Conservation (phyloP, 768 basidiomycete genomes). For the Melanogaster broomeanus region DNA sequence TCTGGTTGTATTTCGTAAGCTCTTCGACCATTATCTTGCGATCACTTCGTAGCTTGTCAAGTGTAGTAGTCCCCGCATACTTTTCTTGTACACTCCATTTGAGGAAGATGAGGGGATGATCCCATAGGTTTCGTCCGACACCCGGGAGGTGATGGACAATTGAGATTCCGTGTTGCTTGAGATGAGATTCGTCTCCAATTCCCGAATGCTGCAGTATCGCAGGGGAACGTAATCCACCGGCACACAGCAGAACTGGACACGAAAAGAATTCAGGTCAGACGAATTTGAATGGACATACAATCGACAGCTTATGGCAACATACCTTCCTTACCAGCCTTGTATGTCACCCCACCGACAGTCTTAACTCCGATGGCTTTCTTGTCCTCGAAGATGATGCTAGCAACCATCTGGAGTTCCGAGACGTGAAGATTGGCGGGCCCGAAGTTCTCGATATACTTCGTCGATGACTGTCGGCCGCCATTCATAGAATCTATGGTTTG, state of each 20-base stretch:
- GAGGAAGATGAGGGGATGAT: not conserved
- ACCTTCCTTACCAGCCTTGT: not conserved
- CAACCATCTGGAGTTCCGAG: no score
- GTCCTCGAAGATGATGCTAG: not conserved
- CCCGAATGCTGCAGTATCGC: no score
- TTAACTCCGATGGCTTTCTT: not conserved
- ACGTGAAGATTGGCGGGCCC: no score
- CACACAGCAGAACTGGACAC: not conserved
- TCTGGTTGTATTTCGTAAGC: not conserved
- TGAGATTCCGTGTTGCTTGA: not conserved
- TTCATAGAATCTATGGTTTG: no score
- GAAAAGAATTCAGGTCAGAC: no score
- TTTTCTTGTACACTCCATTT: not conserved
- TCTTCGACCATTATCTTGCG: not conserved
- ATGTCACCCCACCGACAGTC: not conserved
- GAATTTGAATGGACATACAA: no score
- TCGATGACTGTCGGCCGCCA: no score
- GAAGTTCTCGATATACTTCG: no score
- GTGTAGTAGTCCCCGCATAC: not conserved
- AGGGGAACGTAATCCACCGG: not conserved
- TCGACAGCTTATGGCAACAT: not conserved
- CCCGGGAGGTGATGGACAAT: no score
- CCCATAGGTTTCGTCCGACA: no score
- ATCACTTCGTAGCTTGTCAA: not conserved
- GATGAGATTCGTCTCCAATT: not conserved